Evolutionary conservation across 116 monocot species (phyloP).

Genomic region (Papilionanthe hybrid): DNA sequence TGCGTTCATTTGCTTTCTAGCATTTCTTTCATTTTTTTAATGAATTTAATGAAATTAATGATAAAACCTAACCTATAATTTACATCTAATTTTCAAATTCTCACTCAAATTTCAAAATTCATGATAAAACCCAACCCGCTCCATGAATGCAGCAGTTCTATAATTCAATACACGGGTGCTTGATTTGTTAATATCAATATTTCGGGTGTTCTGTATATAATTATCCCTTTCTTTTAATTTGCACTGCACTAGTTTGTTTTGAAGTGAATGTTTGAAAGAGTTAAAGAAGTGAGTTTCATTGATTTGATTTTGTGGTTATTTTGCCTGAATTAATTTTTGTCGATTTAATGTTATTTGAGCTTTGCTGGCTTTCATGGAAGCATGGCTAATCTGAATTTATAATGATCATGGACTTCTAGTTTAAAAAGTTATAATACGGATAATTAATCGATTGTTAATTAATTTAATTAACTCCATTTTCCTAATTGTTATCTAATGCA

Average conservation of each 20-base stretch:
- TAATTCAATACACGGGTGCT: too few relatives aligned
- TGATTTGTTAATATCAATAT: too few relatives aligned
- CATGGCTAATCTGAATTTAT: too few relatives aligned
- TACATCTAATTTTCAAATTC: too few relatives aligned
- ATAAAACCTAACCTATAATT: too few relatives aligned
- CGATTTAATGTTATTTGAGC: not conserved
- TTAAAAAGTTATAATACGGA: not conserved
- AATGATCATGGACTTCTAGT: not conserved
- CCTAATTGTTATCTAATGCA: not conserved
- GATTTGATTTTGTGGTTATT: not conserved
- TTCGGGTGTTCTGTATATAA: too few relatives aligned
- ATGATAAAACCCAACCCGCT: too few relatives aligned
- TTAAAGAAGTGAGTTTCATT: not conserved
- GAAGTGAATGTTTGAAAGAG: not conserved
- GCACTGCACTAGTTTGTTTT: not conserved
- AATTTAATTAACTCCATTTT: not conserved
- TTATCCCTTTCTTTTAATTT: not conserved
- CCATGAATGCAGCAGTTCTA: too few relatives aligned
- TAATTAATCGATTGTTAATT: not conserved
- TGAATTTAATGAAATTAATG: too few relatives aligned
- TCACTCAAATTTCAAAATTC: too few relatives aligned
- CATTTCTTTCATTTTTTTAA: not conserved
- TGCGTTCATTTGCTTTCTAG: not conserved
- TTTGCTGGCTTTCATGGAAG: not conserved
- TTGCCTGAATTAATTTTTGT: not conserved